Base-by-base conservation (phyloP, 345 rosid species). In the Nasturtium officinale region DNA sequence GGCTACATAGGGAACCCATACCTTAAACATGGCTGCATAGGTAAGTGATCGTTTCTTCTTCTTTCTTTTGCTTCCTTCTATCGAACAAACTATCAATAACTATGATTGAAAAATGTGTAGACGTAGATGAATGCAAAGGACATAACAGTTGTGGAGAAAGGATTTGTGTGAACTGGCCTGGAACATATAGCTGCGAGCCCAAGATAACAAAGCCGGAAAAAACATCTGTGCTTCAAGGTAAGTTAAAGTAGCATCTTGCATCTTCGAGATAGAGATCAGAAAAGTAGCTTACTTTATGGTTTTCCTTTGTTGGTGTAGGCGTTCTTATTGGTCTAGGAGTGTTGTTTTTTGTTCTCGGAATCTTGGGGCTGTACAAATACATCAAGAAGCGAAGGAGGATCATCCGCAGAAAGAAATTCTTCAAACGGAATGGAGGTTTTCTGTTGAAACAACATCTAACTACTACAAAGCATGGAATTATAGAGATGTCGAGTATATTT, bases 1-100 rank as follows among this genome's bases (percentile, higher is more conserved):
- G 89, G 84, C 38, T 85, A 66, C 59, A 58, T 32, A n/a, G 89
- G 86, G 33, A 84, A 80, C 46, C 78, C 87, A 29, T 80, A 80
- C 53, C 51, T 82, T 48, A 6, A 0, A 37, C 7, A 28, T 63
- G 87, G 80, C 29, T 83, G 84, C 47, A 38, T 35, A 59, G 84
- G 87, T 81, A 77, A 30, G 16, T 74, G 15, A 50, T 56, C 18
- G 25, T 63, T 60, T 62, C 12, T 38, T 29, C 9, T 33, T 33
- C 8, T 13, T 59, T 29, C 0, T 5, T 15, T 42, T 58, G 30
- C 4, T 48, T 12, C 17, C 11, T 66, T 66, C 0, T 3, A 48
- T 15, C n/a, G 3, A 40, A 12, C 56, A 68, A 5, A 17, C 25
- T 10, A 21, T 67, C 5, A 15, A 6, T 53, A 33, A 20, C 15